These are phyloP conservation scores for Hypoxylon sp. DNA, from an alignment of 2,329 filamentous ascomycete genomes.

Conservation along the genomic window DNA sequence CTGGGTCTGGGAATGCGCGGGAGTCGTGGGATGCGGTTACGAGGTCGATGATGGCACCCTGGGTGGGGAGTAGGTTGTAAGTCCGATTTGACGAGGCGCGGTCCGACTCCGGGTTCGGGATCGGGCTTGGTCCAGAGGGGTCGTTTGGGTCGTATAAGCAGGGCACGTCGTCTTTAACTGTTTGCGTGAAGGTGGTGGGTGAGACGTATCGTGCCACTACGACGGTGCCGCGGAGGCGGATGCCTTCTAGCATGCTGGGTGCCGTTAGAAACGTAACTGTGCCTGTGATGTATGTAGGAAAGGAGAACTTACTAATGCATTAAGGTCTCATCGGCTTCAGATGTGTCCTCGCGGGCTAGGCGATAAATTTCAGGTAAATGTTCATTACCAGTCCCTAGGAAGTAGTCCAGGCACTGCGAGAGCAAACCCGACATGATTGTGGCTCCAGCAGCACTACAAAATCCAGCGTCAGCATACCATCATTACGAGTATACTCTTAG, in stretches of 20 bases:
- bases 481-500: too few relatives aligned
- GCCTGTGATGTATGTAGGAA: neutral
- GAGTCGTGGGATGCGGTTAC: conserved; percentile 44
- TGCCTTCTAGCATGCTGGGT: conserved; percentile 68
- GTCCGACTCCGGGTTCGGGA: conserved; percentile 34
- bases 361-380: conserved; percentile 68
- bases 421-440: conserved; percentile 73
- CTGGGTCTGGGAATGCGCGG: conserved; percentile 30
- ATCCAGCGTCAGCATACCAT: conserved; percentile 11
- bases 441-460: conserved; percentile 64
- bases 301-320: conserved; percentile 53
- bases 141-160: conserved; percentile 42
- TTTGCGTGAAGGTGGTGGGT: conserved; percentile 46
- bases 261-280: conserved; percentile 45
- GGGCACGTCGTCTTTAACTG: conserved; percentile 49
- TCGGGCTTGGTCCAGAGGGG: conserved; percentile 41
- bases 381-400: conserved; percentile 64
- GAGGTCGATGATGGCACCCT: conserved; percentile 40
- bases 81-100: conserved; percentile 26
- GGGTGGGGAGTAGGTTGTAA: conserved; percentile 31
- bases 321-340: conserved; percentile 65
- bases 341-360: conserved; percentile 64
- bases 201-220: conserved; percentile 65
- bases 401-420: conserved; percentile 72
- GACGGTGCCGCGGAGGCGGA: conserved; percentile 68